Evolutionary conservation across 2,329 filamentous ascomycete genomes (phyloP).

Genomic region (Sporothrix brunneoviolacea): DNA sequence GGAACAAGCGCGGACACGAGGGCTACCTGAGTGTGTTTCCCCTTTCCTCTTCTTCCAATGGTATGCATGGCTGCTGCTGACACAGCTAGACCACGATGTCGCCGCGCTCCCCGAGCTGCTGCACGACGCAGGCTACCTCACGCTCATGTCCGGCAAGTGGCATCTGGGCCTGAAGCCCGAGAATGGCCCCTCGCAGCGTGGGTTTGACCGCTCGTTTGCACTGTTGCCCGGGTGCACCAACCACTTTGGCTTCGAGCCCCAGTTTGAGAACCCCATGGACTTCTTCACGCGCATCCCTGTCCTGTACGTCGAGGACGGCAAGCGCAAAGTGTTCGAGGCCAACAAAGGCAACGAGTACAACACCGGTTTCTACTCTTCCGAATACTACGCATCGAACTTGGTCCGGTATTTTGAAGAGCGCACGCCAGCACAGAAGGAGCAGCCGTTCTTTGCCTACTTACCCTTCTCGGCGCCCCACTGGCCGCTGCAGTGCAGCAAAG

Average conservation of each 20-base stretch:
- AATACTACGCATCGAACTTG: slow-evolving; percentile 47
- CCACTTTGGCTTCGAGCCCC: slow-evolving; percentile 42
- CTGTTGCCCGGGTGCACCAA: slow-evolving; percentile 55
- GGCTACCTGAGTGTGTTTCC: slow-evolving; percentile 60
- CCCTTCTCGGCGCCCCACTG: slow-evolving; percentile 59
- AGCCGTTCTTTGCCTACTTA: slow-evolving; percentile 53
- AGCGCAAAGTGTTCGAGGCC: slow-evolving; percentile 29
- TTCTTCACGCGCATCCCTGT: slow-evolving; percentile 35
- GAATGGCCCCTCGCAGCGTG: slow-evolving; percentile 45
- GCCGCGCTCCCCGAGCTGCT: slow-evolving; percentile 53
- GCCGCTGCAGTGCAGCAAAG: slow-evolving; percentile 52
- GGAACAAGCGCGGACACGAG: slow-evolving; percentile 47
- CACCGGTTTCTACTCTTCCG: slow-evolving; percentile 37
- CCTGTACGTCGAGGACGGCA: slow-evolving; percentile 31
- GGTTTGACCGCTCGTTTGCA: slow-evolving; percentile 54
- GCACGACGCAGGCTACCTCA: slow-evolving; percentile 52
- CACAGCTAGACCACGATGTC: slow-evolving; percentile 51
- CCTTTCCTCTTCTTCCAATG: too few relatives aligned
- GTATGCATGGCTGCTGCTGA: too few relatives aligned
- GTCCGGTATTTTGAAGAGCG: slow-evolving; percentile 44
- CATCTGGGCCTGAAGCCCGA: slow-evolving; percentile 43
- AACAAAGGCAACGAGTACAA: slow-evolving; percentile 39
- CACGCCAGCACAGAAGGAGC: slow-evolving; percentile 27
- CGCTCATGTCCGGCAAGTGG: slow-evolving; percentile 58
- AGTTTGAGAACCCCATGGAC: slow-evolving; percentile 24